A percentile compares a stretch with the other conserved stretches of the same genome.
Evolutionary conservation across 108 stramenopile genomes (phyloP).

Genomic region (Schizochytrium sp.): DNA sequence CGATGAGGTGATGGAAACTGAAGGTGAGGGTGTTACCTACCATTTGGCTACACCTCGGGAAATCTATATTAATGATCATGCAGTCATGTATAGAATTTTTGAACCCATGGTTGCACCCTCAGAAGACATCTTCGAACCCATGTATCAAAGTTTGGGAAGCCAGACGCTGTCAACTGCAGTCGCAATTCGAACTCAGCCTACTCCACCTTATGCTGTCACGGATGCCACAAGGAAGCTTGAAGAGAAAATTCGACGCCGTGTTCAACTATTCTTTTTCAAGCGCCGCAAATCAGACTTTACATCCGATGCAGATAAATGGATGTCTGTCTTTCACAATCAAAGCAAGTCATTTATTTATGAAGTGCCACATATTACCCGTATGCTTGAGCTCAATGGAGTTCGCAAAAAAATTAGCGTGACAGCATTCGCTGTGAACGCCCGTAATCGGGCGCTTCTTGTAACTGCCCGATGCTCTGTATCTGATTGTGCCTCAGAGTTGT

Average conservation of each 20-base stretch:
- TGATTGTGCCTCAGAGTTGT: slow-evolving; percentile 43
- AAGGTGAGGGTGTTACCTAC: neutral
- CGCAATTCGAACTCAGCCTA: neutral
- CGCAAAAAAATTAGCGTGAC: neutral
- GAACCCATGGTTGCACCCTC: slow-evolving; percentile 16
- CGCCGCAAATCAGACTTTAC: slow-evolving; percentile 40
- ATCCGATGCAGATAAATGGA: neutral
- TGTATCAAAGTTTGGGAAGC: slow-evolving; percentile 27
- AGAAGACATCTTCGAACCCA: neutral
- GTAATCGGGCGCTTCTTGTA: neutral
- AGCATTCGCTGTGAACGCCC: slow-evolving; percentile 18
- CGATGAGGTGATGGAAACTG: neutral
- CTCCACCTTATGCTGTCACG: slow-evolving; percentile 16
- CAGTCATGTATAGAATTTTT: slow-evolving; percentile 29
- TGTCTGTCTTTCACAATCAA: neutral
- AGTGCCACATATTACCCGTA: neutral
- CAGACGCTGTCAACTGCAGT: slow-evolving; percentile 5
- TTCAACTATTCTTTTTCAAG: slow-evolving; percentile 48
- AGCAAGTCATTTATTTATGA: slow-evolving; percentile 15
- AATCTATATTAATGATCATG: slow-evolving; percentile 41
- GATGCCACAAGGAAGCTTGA: neutral
- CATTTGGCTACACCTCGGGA: neutral
- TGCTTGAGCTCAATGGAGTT: neutral
- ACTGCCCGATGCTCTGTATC: neutral
- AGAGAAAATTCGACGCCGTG: neutral